Base-by-base conservation (phyloP, 495 filamentous ascomycete genomes). In the Stereocaulon alpinum region DNA sequence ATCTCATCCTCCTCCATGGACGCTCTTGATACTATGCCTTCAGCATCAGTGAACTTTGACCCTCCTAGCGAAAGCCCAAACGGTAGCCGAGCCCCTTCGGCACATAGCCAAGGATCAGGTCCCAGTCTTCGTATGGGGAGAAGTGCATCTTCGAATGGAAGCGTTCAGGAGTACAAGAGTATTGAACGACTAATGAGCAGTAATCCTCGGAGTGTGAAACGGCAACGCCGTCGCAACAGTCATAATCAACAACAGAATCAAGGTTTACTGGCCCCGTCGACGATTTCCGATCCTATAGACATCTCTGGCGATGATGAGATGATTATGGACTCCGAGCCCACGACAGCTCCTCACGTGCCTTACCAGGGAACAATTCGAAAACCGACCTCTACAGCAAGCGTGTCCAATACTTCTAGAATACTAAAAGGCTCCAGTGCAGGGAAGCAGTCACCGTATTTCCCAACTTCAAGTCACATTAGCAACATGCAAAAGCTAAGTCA, bases 111-210 rank as follows among this genome's bases (percentile, higher is more conserved):
- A 40, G 17, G 6, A 29, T 47, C 58, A 40, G 17, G 6, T 27
- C 34, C 58, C 18, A 24, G 40, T 44, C 30, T 55, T 27, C 58
- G 24, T 14, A 24, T 48, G 43, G 27, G 42, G n/a, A 60, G 58
- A 43, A 48, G 20, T 18, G 34, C 27, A 9, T 44, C 57, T 6
- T 40, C 24, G 17, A 55, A 20, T 6, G 24, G 52, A 40, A 27
- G 48, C 18, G 22, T 48, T 63, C 45, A 34, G 6, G 59, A 66
- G 53, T 63, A 47, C 43, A 44, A 54, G 37, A 40, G 20, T 4
- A 44, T 66, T 34, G 64, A 66, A 45, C 15, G 24, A 15, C 47
- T 55, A 27, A 66, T 66, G 64, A 54, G 61, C 20, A 61, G 52
- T 52, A 40, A n/a, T 22, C 44, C 45, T 22, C 50, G 43, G 9